Conservation (phyloP, 108 stramenopile genomes). For the Discostella stelligeroides region DNA sequence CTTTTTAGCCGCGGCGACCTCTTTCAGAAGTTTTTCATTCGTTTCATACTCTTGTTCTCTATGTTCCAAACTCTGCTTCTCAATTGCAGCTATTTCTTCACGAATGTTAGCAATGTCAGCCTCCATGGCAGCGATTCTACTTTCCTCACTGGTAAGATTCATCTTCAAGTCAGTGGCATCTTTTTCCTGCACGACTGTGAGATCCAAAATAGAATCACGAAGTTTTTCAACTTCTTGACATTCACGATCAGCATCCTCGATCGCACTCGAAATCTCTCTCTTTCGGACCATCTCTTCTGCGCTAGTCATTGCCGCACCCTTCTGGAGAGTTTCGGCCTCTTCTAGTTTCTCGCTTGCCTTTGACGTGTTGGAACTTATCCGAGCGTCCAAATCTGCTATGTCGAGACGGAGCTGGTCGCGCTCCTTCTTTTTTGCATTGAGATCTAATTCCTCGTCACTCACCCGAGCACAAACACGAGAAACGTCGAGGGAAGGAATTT, state of each 20-base stretch:
- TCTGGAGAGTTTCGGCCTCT: conserved; percentile 21
- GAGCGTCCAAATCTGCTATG: conserved; percentile 21
- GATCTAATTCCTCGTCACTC: conserved; percentile 26
- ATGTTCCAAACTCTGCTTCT: conserved; percentile 12
- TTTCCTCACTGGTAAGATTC: conserved; percentile 16
- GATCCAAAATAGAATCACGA: conserved; percentile 36
- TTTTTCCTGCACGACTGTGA: conserved; percentile 38
- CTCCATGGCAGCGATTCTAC: conserved; percentile 25
- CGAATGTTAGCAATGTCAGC: conserved; percentile 29
- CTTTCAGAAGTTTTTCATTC: conserved; percentile 18
- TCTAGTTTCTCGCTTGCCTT: conserved; percentile 23
- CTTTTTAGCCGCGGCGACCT: conserved; percentile 37
- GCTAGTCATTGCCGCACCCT: conserved; percentile 19
- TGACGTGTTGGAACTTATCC: conserved; percentile 5
- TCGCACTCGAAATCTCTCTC: conserved; percentile 16
- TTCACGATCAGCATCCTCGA: conserved; percentile 33
- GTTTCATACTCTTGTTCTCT: conserved; percentile 11
- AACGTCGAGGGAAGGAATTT: conserved; percentile 47
- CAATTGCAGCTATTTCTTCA: conserved; percentile 20
- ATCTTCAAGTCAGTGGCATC: conserved; percentile 29
- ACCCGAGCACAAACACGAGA: conserved; percentile 45
- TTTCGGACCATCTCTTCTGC: conserved; percentile 21
- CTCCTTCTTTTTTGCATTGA: conserved; percentile 21
- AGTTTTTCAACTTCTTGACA: conserved; percentile 38
- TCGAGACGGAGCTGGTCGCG: conserved; percentile 21